Evolutionary conservation across 345 rosid genomes (phyloP), one percentile per base, ranked within the genome.

Genomic region (Brassica cretica): DNA sequence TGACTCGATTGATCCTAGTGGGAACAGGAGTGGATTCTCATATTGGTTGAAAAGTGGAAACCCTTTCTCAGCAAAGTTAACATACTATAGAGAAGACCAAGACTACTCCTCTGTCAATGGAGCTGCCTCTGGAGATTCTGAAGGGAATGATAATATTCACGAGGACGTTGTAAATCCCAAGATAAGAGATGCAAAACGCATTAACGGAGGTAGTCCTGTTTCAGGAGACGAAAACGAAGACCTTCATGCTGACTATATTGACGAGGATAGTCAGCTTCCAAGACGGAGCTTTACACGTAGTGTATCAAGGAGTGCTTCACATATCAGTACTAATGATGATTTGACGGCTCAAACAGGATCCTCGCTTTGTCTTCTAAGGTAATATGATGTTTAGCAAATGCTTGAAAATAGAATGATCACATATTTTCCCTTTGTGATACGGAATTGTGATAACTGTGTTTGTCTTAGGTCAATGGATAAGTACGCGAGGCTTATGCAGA

Each of bases 211-310:
- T 64, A 85, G 81, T 79, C 78, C 91, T 63, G 77, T 83, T 72
- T 75, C 85, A 18, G 98, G 92, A 79, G 98, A 96, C 80, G 98
- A 96, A 86, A 88, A 93, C 81, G 99, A 96, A 85, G 98, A 93
- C 85, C 90, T 93, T 74, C 96, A 88, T 78, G 99, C 98, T 24
- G 98, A 96, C 83, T 93, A 89, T 74, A 93, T 96, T 78, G 99
- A 96, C 12, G 99, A 96, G 82, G 98, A 93, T 79, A 96, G 99
- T 86, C 99, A 95, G 85, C 99, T 90, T 64, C 98, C 98, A 32
- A 91, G 98, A 86, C 86, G 94, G 81, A 91, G 88, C 79, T 90
- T 90, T 63, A 93, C 86, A 80, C 78, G 83, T 56, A 84, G 64
- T 65, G 55, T 44, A 75, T 71, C 76, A 30, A 86, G 82, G 78